Conservation (phyloP, 1,139 yeast species). For the Geotrichum citri-aurantii region DNA sequence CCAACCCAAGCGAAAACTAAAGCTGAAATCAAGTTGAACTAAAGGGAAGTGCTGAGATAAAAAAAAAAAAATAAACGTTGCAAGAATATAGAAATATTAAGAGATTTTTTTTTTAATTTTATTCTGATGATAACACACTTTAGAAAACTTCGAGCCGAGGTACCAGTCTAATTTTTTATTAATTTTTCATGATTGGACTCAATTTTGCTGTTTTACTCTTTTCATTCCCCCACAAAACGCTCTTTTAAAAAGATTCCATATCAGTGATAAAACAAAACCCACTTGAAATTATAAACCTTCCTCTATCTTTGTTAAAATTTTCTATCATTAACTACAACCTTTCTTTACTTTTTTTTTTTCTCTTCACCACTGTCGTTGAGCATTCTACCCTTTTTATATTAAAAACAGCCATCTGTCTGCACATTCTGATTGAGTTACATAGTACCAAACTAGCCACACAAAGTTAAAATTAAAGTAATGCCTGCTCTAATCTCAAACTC, state of each 20-base stretch:
- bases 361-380: neutral
- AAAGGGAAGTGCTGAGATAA: neutral
- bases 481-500: constrained; percentile 13
- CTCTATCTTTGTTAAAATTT: neutral
- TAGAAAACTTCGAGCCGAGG: no score
- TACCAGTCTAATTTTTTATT: no score
- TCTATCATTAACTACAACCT: neutral
- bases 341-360: neutral
- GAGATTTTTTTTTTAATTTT: neutral
- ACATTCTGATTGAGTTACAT: neutral
- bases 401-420: neutral
- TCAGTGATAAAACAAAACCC: no score
- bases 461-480: constrained; percentile 1
- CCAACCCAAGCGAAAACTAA: constrained; percentile 9
- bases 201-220: no score
- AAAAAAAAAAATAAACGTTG: neutral
- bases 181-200: no score
- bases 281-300: no score
- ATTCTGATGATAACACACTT: no score
- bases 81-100: neutral
- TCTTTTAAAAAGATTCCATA: no score
- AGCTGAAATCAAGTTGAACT: constrained; percentile 1
- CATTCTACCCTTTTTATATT: neutral
- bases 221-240: no score
- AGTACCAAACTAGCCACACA: neutral